phyloP scores from a whole-genome alignment of 1,139 yeast species.

The Geotrichum citri-aurantii region DNA sequence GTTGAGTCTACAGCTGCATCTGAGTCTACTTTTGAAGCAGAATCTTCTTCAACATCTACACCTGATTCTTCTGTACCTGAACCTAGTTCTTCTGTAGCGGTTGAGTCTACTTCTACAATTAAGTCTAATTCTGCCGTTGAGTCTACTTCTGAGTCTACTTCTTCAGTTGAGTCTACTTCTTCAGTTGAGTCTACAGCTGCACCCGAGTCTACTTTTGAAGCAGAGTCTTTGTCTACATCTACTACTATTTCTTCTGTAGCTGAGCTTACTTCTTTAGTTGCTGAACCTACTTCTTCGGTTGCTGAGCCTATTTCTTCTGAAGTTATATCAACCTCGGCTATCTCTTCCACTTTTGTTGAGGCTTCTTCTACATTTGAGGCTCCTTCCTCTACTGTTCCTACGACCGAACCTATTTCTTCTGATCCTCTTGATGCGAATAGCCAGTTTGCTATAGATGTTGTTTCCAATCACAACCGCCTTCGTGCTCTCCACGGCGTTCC shows the following conservation, averaged over 20 bases:
- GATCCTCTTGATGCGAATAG: conserved; percentile 13
- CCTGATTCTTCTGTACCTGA: conserved; percentile 7
- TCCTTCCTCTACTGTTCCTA: conserved; percentile 19
- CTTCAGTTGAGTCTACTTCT: neutral
- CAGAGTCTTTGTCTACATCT: too few relatives aligned
- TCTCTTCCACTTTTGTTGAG: conserved; percentile 4
- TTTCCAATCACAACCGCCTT: conserved; percentile 60
- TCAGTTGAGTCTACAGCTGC: neutral
- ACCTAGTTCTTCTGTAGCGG: conserved; percentile 13
- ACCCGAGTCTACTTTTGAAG: conserved; percentile 4
- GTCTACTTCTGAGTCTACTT: conserved; percentile 14
- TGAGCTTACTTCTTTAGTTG: conserved; percentile 6
- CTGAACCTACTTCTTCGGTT: neutral
- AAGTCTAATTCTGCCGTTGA: conserved; percentile 12
- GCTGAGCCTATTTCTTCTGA: conserved; percentile 14
- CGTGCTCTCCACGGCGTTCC: conserved; percentile 63
- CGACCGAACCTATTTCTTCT: conserved; percentile 10
- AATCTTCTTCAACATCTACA: too few relatives aligned
- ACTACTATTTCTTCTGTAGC: conserved; percentile 10
- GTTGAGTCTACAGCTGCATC: neutral
- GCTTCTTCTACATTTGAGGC: conserved; percentile 15
- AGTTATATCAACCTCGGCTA: neutral
- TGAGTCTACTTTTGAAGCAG: conserved; percentile 1
- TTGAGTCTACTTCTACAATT: conserved; percentile 19
- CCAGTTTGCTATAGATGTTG: conserved; percentile 29